phyloP scores from a whole-genome alignment of 257 asterid genomes.

The Knoxia roxburghii region DNA sequence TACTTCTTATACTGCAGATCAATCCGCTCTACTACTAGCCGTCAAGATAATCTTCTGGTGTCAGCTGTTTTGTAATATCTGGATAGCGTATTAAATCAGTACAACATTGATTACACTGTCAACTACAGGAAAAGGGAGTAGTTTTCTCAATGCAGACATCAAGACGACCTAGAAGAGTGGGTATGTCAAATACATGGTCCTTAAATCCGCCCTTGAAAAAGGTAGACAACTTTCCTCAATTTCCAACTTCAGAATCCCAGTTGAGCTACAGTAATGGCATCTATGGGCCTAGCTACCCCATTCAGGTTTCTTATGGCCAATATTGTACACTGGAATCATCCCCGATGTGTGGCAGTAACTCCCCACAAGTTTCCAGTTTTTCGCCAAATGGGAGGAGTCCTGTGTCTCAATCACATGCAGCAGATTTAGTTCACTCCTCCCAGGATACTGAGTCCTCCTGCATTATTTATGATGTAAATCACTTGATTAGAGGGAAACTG shows the following conservation, averaged over 20 bases:
- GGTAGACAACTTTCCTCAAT: constrained; percentile 40
- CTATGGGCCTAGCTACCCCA: constrained; percentile 27
- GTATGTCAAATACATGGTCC: constrained; percentile 43
- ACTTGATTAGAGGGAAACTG: constrained; percentile 49
- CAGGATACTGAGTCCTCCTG: constrained; percentile 47
- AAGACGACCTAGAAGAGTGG: constrained; percentile 31
- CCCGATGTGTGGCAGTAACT: constrained; percentile 31
- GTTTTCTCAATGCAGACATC: constrained; percentile 44
- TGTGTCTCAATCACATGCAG: constrained; percentile 25
- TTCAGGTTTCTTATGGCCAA: constrained; percentile 33
- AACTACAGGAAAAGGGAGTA: neutral
- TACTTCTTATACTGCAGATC: constrained; percentile 1
- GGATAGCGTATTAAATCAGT: neutral
- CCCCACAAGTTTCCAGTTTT: constrained; percentile 42
- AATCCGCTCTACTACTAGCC: neutral
- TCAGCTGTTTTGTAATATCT: constrained; percentile 4
- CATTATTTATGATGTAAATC: constrained; percentile 38
- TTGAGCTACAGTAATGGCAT: constrained; percentile 24
- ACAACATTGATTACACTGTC: neutral
- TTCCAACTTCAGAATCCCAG: constrained; percentile 37
- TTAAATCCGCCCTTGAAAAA: constrained; percentile 37
- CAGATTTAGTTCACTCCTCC: constrained; percentile 26
- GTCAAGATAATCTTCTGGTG: neutral
- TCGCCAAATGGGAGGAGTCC: constrained; percentile 53
- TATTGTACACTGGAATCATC: constrained; percentile 71